phyloP scores from a whole-genome alignment of 2,329 filamentous ascomycete species.

The Alternaria sp. region DNA sequence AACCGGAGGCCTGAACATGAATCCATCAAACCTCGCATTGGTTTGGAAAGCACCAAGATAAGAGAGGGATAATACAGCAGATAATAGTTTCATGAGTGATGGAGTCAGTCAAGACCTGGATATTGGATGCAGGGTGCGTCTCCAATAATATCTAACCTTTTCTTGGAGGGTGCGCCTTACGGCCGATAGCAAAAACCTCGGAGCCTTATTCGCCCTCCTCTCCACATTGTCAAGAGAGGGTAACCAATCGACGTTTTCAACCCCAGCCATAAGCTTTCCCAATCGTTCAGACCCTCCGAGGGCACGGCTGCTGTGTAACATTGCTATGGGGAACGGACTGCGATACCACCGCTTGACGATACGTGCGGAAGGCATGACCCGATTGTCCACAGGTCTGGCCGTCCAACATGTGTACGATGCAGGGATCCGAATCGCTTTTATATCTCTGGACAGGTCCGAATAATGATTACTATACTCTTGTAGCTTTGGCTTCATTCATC shows the following conservation, averaged over 20 bases:
- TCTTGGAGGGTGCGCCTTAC: not conserved
- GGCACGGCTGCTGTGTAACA: not conserved
- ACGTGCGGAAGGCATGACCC: not conserved
- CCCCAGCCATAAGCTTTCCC: not conserved
- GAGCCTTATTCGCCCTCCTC: not conserved
- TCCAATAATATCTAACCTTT: not conserved
- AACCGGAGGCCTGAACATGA: not conserved
- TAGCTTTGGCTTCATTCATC: not conserved
- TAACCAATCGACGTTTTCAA: not conserved
- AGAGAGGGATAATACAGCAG: not conserved
- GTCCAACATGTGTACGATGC: not conserved
- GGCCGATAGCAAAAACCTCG: not conserved
- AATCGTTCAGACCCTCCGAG: not conserved
- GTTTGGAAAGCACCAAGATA: not conserved
- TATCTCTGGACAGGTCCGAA: not conserved
- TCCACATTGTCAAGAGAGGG: not conserved
- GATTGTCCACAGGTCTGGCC: not conserved
- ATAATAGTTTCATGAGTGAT: not conserved
- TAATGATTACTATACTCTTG: not conserved
- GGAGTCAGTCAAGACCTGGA: not conserved
- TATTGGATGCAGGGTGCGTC: not conserved
- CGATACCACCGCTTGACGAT: not conserved
- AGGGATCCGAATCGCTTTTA: not conserved
- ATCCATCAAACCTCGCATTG: not conserved
- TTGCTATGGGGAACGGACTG: not conserved